Evolutionary conservation across 2,329 filamentous ascomycete genomes (phyloP).

Genomic region (Sarocladium strictum): DNA sequence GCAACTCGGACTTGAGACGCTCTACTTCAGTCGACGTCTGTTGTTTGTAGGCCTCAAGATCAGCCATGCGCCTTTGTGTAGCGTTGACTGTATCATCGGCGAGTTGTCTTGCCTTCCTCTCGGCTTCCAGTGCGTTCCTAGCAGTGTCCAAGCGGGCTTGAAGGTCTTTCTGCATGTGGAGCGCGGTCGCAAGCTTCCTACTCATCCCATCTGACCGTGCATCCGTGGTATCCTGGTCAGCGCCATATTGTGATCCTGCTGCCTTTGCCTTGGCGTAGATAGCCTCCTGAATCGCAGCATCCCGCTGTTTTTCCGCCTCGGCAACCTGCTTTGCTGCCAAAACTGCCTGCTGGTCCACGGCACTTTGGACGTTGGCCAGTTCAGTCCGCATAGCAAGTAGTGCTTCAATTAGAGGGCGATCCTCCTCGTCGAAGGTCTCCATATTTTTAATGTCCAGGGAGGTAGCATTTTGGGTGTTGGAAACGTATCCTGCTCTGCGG

Average conservation of each 20-base stretch:
- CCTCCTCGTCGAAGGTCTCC: constrained; percentile 84
- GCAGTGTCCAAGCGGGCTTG: constrained; percentile 67
- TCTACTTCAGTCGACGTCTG: constrained; percentile 81
- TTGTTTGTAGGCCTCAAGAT: constrained; percentile 79
- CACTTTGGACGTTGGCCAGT: constrained; percentile 79
- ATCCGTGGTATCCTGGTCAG: constrained; percentile 54
- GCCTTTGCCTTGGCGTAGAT: constrained; percentile 92
- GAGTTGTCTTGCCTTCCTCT: constrained; percentile 72
- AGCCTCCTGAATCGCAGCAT: constrained; percentile 89
- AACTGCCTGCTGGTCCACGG: constrained; percentile 82
- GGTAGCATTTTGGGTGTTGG: constrained; percentile 63
- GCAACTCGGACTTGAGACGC: constrained; percentile 76
- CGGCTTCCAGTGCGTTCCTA: constrained; percentile 67
- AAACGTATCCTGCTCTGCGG: constrained; percentile 79
- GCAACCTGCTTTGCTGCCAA: constrained; percentile 84
- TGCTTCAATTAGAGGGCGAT: constrained; percentile 86
- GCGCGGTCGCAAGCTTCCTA: constrained; percentile 73
- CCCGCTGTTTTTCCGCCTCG: constrained; percentile 89
- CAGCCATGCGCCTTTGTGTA: constrained; percentile 74
- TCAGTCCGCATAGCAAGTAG: constrained; percentile 87
- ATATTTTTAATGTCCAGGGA: constrained; percentile 68
- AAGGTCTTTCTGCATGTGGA: constrained; percentile 76
- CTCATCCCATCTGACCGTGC: constrained; percentile 61
- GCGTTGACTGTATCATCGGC: constrained; percentile 84
- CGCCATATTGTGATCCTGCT: constrained; percentile 54